Evolutionary conservation across 352 stramenopile species (phyloP), one percentile per base, ranked within the genome.

Genomic region (Saprolegnia parasitica): DNA sequence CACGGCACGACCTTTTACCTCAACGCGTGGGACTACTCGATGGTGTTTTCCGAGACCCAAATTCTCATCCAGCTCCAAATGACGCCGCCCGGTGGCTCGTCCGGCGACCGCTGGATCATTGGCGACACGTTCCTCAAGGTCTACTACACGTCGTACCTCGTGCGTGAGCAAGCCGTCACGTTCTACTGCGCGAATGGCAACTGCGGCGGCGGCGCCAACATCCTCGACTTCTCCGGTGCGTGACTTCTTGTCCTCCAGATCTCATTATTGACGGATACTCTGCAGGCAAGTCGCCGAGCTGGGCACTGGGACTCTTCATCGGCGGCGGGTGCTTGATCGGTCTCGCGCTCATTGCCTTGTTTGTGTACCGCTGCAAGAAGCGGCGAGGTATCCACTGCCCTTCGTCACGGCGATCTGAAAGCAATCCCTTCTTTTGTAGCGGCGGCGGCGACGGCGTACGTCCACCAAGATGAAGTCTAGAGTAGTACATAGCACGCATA

Each of bases 121-220:
- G 84, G 84, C 15, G 81, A 84, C 26, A 90, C 84, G n/a, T 89
- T 93, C 55, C 66, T 93, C 20, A 88, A 89, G 65, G 62, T 77
- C 2, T 93, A 84, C 63, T 90, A 89, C 68, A 81, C 81, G 3
- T 71, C 65, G 32, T 92, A 84, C 68, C 79, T 78, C 26, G 81
- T 87, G 16, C 79, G 81, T 72, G 52, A 83, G 49, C 15, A 50
- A 37, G 77, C 78, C 0, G 74, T 93, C 23, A 77, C 78, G 0
- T 83, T 92, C 67, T 90, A 92, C 67, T 89, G 84, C 58, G 56
- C 76, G 1, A 78, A 88, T 21, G 80, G 77, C 45, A 76, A 72
- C 42, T 65, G 70, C 55, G 18, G 39, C 16, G 61, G 56, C 26
- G 61, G 61, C 6, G 61, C 16, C 37, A 32, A 66, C 23, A 13